phyloP scores from a whole-genome alignment of 495 filamentous ascomycete species.

The Penicillium salamii region DNA sequence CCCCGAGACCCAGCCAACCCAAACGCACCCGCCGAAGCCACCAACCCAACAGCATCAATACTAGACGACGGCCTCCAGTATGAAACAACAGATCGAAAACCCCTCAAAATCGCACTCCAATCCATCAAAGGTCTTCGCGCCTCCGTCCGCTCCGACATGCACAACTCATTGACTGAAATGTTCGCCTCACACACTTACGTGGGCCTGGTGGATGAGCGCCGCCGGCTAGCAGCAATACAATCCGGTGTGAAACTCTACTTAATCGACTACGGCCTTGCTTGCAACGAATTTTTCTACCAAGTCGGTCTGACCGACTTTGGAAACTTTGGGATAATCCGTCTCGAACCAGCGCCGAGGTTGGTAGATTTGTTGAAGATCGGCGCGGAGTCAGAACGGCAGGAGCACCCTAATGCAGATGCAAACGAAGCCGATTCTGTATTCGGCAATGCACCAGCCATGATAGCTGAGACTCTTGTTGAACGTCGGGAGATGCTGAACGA shows the following conservation, averaged over 20 bases:
- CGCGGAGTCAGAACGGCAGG: constrained; percentile 58
- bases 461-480: constrained; percentile 63
- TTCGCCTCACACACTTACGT: constrained; percentile 92
- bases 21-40: constrained; percentile 12
- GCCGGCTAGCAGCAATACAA: constrained; percentile 89
- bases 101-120: constrained; percentile 64
- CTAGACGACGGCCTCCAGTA: constrained; percentile 60
- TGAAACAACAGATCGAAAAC: constrained; percentile 65
- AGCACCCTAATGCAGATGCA: constrained; percentile 15
- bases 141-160: constrained; percentile 77
- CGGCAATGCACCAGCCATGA: constrained; percentile 58
- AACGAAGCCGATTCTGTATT: constrained; percentile 61
- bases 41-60: constrained; percentile 16
- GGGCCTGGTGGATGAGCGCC: constrained; percentile 82
- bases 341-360: constrained; percentile 72
- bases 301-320: constrained; percentile 93
- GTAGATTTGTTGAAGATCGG: constrained; percentile 69
- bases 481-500: constrained; percentile 84
- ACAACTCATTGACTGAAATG: constrained; percentile 84
- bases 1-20: constrained; percentile 16
- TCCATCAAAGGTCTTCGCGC: constrained; percentile 81
- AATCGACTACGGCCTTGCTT: constrained; percentile 87
- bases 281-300: constrained; percentile 95
- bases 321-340: constrained; percentile 84
- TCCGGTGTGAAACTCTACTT: constrained; percentile 89